Evolutionary conservation across 2,329 filamentous ascomycete genomes (phyloP).

Genomic region (Aspergillus thermomutatus): DNA sequence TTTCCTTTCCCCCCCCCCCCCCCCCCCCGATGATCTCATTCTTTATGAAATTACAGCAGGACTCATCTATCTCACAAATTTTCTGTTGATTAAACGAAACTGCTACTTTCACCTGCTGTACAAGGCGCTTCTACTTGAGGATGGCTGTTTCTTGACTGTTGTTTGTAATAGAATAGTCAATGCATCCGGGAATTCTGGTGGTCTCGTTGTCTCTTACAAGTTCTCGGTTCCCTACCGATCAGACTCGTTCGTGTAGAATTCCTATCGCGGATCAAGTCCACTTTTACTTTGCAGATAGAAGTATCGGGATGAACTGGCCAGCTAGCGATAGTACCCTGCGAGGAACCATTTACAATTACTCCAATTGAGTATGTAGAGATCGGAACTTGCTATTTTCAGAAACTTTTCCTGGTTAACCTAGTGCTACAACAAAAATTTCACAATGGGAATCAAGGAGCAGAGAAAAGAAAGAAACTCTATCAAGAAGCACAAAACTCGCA

Average conservation of each 20-base stretch:
- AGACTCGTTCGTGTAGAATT: neutral
- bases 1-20: slow-evolving; percentile 4
- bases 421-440: neutral
- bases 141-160: slow-evolving; percentile 12
- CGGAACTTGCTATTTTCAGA: slow-evolving; percentile 1
- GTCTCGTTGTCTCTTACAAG: neutral
- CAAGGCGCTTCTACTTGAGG: slow-evolving; percentile 24
- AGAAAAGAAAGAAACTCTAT: neutral
- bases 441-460: neutral
- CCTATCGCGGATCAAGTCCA: neutral
- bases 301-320: neutral
- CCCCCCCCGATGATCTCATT: neutral
- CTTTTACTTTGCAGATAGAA: neutral
- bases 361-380: neutral
- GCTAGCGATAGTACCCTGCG: no score
- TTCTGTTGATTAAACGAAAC: neutral
- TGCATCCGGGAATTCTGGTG: neutral
- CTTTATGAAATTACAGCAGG: neutral
- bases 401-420: slow-evolving; percentile 1
- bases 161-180: slow-evolving; percentile 24
- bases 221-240: no score
- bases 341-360: neutral
- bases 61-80: neutral
- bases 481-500: neutral
- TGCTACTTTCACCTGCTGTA: slow-evolving; percentile 9